A percentile compares a stretch with the other conserved stretches of the same genome.
Evolutionary conservation across 192 early-diverging fungal genomes (phyloP).

Genomic region (Podila horticola): DNA sequence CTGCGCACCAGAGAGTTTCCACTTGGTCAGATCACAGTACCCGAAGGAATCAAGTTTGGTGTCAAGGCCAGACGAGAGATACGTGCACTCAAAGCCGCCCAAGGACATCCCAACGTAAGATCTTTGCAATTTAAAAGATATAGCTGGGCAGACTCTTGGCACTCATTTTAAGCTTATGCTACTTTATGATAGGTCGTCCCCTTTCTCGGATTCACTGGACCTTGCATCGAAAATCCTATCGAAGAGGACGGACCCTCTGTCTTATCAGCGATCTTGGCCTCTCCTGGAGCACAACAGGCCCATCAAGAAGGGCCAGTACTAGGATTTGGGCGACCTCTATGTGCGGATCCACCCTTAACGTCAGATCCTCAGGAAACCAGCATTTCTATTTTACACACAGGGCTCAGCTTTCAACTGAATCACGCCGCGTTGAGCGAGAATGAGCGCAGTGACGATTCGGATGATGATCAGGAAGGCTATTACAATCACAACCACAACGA

Average conservation of each 20-base stretch:
- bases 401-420: too few relatives aligned
- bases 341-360: too few relatives aligned
- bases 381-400: too few relatives aligned
- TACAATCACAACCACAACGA: not conserved
- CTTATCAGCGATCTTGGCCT: too few relatives aligned
- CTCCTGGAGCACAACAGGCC: too few relatives aligned
- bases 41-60: conserved; percentile 25
- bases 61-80: conserved; percentile 40
- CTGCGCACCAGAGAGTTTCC: not conserved
- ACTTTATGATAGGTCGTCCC: conserved; percentile 14
- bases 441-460: not conserved
- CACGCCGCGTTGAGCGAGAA: too few relatives aligned
- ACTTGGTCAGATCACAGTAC: conserved; percentile 3
- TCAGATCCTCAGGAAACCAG: too few relatives aligned
- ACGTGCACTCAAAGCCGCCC: conserved; percentile 28
- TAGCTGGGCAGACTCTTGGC: too few relatives aligned
- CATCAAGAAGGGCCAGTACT: too few relatives aligned
- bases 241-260: not conserved
- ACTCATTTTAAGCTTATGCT: not conserved
- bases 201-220: conserved; percentile 37
- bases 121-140: too few relatives aligned
- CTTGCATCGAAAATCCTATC: conserved; percentile 10
- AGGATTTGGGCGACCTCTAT: too few relatives aligned
- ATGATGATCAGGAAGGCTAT: not conserved
- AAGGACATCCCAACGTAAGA: conserved; percentile 42